Conservation (phyloP, 2,329 filamentous ascomycete species). For the Macrophomina tecta region DNA sequence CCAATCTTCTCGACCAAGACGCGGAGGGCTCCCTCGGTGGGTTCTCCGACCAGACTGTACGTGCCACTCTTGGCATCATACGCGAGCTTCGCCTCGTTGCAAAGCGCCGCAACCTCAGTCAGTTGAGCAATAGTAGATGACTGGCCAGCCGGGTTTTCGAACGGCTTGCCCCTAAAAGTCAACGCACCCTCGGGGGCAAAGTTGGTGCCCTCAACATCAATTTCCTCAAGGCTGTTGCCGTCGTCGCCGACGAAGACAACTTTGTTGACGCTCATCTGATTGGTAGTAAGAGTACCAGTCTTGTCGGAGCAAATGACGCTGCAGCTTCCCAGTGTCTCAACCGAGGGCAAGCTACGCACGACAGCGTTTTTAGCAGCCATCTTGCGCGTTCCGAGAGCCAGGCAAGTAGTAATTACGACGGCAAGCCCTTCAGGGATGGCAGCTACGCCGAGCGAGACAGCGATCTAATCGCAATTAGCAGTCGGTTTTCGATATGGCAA, state of each 20-base stretch:
- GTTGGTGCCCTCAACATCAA: constrained; percentile 90
- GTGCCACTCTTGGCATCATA: constrained; percentile 77
- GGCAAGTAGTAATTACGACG: constrained; percentile 97
- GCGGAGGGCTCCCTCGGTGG: constrained; percentile 91
- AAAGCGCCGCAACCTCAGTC: constrained; percentile 72
- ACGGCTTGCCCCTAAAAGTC: constrained; percentile 68
- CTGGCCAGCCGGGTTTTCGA: constrained; percentile 70
- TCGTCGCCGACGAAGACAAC: constrained; percentile 80
- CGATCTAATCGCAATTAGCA: constrained; percentile 63
- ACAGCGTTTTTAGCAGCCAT: constrained; percentile 99
- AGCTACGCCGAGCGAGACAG: constrained; percentile 95
- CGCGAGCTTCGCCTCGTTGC: constrained; percentile 85
- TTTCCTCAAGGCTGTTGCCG: constrained; percentile 78
- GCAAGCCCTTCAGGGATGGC: constrained; percentile 97
- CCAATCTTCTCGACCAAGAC: constrained; percentile 94
- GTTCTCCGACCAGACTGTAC: constrained; percentile 87
- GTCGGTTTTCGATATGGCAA: background rate
- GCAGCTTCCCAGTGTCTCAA: constrained; percentile 97
- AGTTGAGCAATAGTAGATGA: constrained; percentile 84
- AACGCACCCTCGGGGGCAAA: constrained; percentile 85
- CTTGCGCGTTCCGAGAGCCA: constrained; percentile 93
- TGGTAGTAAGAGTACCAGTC: constrained; percentile 96
- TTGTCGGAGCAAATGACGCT: constrained; percentile 99
- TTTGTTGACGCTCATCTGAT: constrained; percentile 98
- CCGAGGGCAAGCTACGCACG: constrained; percentile 92